A percentile compares a stretch with the other conserved stretches of the same genome.
Evolutionary conservation across 2,329 filamentous ascomycete species (phyloP).

Genomic region (Penicillium corylophilum): DNA sequence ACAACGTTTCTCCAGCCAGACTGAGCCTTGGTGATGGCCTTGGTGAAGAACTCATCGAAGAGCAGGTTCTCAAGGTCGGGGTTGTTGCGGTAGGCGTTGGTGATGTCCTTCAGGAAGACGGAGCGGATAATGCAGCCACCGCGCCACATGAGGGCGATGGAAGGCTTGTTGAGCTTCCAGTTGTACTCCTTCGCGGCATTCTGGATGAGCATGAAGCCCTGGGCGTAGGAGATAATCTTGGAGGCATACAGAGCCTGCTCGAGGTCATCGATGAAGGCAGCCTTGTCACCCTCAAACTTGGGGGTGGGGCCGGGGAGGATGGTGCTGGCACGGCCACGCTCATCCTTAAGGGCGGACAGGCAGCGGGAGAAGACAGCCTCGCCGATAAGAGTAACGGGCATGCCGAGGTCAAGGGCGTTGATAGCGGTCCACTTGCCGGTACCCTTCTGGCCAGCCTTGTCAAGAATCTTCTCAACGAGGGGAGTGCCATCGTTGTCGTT

Average conservation of each 20-base stretch:
- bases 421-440: slow-evolving; percentile 99
- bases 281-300: slow-evolving; percentile 85
- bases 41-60: slow-evolving; percentile 99
- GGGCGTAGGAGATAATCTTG: slow-evolving; percentile 99
- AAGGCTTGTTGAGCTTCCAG: slow-evolving; percentile 99
- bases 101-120: slow-evolving; percentile 99
- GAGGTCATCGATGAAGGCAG: slow-evolving; percentile 91
- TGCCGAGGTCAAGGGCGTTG: slow-evolving; percentile 96
- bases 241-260: slow-evolving; percentile 99
- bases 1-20: slow-evolving; percentile 88
- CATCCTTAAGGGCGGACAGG: slow-evolving; percentile 88
- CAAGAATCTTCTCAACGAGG: slow-evolving; percentile 97
- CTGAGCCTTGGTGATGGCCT: slow-evolving; percentile 96
- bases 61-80: slow-evolving; percentile 96
- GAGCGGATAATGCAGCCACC: slow-evolving; percentile 99
- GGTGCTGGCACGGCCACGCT: slow-evolving; percentile 78
- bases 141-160: slow-evolving; percentile 99
- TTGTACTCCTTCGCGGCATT: slow-evolving; percentile 92
- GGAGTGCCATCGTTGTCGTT: slow-evolving; percentile 90
- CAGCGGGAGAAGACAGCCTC: slow-evolving; percentile 96
- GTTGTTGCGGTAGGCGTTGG: slow-evolving; percentile 89
- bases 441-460: slow-evolving; percentile 98
- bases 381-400: slow-evolving; percentile 97
- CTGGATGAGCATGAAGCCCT: slow-evolving; percentile 99
- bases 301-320: slow-evolving; percentile 75